Evolutionary conservation across 805 yeast genomes (phyloP), one percentile per base, ranked within the genome.

Genomic region (Schwanniomyces polymorphus): DNA sequence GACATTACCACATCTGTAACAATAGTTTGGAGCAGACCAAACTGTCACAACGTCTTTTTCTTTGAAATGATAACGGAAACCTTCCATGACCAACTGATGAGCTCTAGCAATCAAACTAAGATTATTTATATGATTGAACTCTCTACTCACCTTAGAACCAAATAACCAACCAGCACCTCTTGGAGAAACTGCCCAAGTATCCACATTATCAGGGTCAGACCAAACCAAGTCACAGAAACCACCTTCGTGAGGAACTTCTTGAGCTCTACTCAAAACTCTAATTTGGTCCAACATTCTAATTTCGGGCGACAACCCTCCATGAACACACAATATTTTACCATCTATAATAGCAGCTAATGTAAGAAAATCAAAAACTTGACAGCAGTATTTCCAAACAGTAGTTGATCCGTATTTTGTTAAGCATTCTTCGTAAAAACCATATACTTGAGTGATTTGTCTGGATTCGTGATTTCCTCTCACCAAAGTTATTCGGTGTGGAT

Each of bases 91-190:
- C 66, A 92, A 80, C 69, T 92, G 99, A 72, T 92, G 99, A 0
- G 98, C 98, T 58, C 99, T 79, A 9, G 99, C 97, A 48, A 92
- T 91, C 56, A 92, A 74, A 54, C 82, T 82, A 51, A 94, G 74
- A 54, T 91, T 91, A 65, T 94, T 92, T 46, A 92, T 95, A 67
- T 94, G 96, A 70, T 92, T 94, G 71, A 94, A 94, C 67, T 94
- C 98, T 48, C 97, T 74, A 14, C 97, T 94, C 21, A 94, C 97
- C 64, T 87, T 86, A 39, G 91, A 81, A 21, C 99, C 99, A 65
- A 92, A 92, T 44, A 92, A 72, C 98, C 98, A 92, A 10, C 99
- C 99, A 0, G 99, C 99, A 51, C 99, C 99, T 62, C 99, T 80
- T 27, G 97, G 97, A 25, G 95, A 86, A 17, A 94, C 97, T 18